Evolutionary conservation across 306 rosid genomes (phyloP).

Genomic region (Medicago lupulina): DNA sequence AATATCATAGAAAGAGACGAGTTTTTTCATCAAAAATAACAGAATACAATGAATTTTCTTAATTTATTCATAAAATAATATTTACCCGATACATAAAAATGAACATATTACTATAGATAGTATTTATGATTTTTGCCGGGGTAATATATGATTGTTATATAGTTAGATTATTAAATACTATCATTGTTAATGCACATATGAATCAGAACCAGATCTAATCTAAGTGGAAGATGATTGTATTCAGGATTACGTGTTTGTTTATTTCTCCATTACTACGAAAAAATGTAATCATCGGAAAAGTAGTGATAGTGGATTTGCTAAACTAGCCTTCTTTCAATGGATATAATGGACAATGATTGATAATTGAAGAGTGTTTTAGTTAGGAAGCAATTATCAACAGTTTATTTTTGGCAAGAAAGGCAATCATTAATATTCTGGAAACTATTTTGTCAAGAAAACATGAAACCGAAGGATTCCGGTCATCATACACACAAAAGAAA

Average conservation of each 20-base stretch:
- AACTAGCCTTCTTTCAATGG: background rate
- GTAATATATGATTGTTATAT: no score
- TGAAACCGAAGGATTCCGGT: no score
- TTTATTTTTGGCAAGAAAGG: background rate
- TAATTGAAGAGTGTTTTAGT: slow-evolving; percentile 6
- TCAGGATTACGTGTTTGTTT: background rate
- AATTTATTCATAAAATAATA: no score
- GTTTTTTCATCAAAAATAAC: no score
- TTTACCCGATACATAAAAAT: no score
- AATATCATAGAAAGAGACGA: no score
- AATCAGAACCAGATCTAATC: background rate
- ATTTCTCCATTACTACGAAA: background rate
- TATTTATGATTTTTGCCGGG: no score
- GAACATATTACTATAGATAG: no score
- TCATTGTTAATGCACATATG: background rate
- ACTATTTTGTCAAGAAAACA: background rate
- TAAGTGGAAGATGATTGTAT: background rate
- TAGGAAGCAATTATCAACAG: slow-evolving; percentile 33
- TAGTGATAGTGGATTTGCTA: slow-evolving; percentile 10
- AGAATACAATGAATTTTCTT: no score
- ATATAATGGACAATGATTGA: background rate
- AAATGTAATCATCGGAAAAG: background rate
- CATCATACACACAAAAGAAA: no score
- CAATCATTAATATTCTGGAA: slow-evolving; percentile 21
- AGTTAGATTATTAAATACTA: no score